Evolutionary conservation across 2,329 filamentous ascomycete species (phyloP).

Genomic region (Aspergillus puulaauensis): DNA sequence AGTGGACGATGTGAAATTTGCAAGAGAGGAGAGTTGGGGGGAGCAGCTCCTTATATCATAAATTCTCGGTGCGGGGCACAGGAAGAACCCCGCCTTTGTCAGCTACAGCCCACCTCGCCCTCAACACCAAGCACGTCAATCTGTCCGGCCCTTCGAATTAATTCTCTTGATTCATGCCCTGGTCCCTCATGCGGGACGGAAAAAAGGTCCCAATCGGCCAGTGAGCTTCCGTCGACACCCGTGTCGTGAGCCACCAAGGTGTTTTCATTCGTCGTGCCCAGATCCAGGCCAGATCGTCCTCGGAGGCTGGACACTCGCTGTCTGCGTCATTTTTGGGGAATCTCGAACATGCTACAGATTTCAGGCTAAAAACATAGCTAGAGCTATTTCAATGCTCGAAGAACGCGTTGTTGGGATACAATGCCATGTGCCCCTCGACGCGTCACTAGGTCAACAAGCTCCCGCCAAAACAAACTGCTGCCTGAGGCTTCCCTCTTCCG

Average conservation of each 20-base stretch:
- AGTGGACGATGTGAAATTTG: not conserved
- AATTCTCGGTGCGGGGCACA: slow-evolving; percentile 1
- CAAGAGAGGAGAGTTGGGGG: not conserved
- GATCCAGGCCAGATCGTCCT: not conserved
- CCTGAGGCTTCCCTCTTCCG: not conserved
- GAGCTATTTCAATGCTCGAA: not conserved
- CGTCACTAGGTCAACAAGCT: not conserved
- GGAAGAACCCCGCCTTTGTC: not conserved
- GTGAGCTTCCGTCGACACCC: not conserved
- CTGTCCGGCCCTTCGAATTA: not conserved
- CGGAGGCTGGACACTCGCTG: not conserved
- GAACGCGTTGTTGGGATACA: not conserved
- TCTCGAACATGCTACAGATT: not conserved
- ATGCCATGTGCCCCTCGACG: not conserved
- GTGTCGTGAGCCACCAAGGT: not conserved
- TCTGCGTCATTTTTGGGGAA: not conserved
- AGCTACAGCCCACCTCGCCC: not conserved
- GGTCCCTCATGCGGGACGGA: not conserved
- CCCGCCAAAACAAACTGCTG: not conserved
- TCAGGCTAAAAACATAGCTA: not conserved
- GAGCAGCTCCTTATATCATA: not conserved
- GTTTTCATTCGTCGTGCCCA: not conserved
- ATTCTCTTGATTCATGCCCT: not conserved
- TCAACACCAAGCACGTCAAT: not conserved
- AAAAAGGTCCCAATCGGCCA: not conserved